Percentiles rank a stretch among this genome's conserved stretches.
phyloP scores from a whole-genome alignment of 768 basidiomycete genomes.

The Lentinula edodes region DNA sequence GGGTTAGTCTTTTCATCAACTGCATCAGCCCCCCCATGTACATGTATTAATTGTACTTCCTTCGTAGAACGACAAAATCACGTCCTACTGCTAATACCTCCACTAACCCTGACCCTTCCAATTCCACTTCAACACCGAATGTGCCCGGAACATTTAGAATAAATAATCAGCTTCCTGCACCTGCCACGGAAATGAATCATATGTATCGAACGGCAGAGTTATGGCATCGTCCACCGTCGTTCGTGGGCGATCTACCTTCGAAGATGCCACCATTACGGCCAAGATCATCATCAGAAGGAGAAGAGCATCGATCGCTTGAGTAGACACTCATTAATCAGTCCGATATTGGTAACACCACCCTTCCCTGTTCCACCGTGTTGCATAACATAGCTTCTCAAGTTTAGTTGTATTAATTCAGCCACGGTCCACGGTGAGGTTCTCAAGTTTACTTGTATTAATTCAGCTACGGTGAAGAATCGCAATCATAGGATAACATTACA shows the following conservation, averaged over 20 bases:
- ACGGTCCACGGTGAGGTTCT: too few species aligned
- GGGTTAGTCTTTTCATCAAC: too few species aligned
- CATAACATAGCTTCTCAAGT: too few species aligned
- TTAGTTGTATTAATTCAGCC: too few species aligned
- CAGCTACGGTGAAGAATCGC: too few species aligned
- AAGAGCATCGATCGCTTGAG: not conserved
- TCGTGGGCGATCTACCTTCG: not conserved
- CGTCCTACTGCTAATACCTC: not conserved
- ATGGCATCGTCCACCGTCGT: slow-evolving; percentile 5
- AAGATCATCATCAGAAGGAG: not conserved
- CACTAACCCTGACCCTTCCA: not conserved
- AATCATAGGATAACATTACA: not conserved
- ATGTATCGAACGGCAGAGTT: slow-evolving; percentile 1
- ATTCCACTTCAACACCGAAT: not conserved
- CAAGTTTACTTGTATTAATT: too few species aligned
- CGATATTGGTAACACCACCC: too few species aligned
- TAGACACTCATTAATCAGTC: not conserved
- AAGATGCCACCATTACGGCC: slow-evolving; percentile 1
- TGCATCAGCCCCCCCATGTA: not conserved
- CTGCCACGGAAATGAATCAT: not conserved
- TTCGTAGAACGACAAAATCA: not conserved
- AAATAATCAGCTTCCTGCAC: not conserved
- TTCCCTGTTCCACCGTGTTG: too few species aligned
- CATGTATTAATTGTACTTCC: not conserved
- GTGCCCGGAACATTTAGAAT: not conserved